Conservation (phyloP, 805 yeast genomes). For the Candida lessepsii region DNA sequence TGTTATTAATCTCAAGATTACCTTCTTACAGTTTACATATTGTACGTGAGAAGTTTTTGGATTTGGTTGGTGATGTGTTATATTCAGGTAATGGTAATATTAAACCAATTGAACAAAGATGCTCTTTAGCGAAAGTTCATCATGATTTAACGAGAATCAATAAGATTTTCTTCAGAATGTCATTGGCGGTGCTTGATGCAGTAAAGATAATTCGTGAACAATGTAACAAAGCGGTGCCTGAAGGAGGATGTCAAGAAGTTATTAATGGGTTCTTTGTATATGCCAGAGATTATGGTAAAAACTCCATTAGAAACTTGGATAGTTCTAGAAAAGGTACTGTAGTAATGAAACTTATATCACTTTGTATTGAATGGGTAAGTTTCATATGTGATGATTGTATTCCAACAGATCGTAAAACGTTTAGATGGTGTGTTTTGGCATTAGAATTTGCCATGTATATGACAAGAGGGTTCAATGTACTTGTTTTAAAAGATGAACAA, state of each 20-base stretch:
- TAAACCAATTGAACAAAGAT: conserved; percentile 57
- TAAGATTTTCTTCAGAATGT: conserved; percentile 63
- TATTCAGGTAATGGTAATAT: conserved; percentile 32
- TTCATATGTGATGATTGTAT: conserved; percentile 93
- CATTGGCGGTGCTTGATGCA: conserved; percentile 62
- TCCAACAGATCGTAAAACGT: conserved; percentile 87
- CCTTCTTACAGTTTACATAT: conserved; percentile 56
- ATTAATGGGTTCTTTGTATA: conserved; percentile 73
- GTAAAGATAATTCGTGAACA: conserved; percentile 52
- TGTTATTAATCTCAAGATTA: conserved; percentile 67
- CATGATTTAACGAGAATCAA: conserved; percentile 66
- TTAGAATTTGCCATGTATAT: conserved; percentile 94
- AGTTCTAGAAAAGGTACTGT: conserved; percentile 64
- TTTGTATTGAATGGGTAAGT: conserved; percentile 87
- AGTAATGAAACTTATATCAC: conserved; percentile 66
- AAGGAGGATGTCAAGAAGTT: conserved; percentile 68
- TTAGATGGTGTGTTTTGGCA: conserved; percentile 95
- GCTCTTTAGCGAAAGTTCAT: conserved; percentile 72
- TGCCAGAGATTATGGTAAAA: conserved; percentile 78
- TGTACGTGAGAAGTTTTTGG: conserved; percentile 56
- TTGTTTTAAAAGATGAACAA: conserved; percentile 75
- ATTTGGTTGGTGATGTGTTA: conserved; percentile 54
- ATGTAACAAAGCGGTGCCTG: conserved; percentile 48
- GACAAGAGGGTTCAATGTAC: conserved; percentile 85
- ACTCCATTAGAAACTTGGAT: conserved; percentile 64